phyloP scores from a whole-genome alignment of 768 basidiomycete genomes.

The Mycena capillaripes region DNA sequence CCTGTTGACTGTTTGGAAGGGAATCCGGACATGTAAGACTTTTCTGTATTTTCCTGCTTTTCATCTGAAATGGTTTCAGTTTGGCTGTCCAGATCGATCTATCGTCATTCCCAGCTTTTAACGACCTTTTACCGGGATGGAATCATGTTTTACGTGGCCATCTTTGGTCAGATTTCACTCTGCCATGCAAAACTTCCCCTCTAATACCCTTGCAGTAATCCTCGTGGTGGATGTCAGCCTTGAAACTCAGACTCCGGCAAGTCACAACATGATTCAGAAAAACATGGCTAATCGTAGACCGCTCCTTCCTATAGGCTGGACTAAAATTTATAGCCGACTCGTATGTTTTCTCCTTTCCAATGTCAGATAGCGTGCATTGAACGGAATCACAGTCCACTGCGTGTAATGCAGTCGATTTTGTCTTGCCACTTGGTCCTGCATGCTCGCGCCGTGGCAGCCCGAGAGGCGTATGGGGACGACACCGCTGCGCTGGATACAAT shows the following conservation, averaged over 20 bases:
- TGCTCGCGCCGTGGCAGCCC: conserved; percentile 2
- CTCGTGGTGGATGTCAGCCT: conserved; percentile 13
- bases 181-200: neutral
- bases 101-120: conserved; percentile 13
- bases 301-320: neutral
- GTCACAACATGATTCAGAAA: neutral
- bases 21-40: conserved; percentile 20
- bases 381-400: conserved; percentile 6
- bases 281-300: neutral
- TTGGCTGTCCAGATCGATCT: conserved; percentile 13
- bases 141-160: conserved; percentile 18
- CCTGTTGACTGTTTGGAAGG: conserved; percentile 24
- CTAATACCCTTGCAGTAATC: conserved; percentile 6
- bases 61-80: conserved; percentile 1
- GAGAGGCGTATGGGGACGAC: neutral
- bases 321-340: conserved; percentile 24
- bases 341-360: neutral
- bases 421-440: conserved; percentile 18
- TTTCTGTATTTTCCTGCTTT: neutral
- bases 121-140: conserved; percentile 28
- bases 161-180: conserved; percentile 6
- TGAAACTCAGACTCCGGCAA: neutral
- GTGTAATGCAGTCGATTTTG: conserved; percentile 22
- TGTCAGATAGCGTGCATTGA: neutral
- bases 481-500: neutral